Evolutionary conservation across 345 rosid species (phyloP), one percentile per base, ranked within the genome.

Genomic region (Zanthoxylum bungeanum): DNA sequence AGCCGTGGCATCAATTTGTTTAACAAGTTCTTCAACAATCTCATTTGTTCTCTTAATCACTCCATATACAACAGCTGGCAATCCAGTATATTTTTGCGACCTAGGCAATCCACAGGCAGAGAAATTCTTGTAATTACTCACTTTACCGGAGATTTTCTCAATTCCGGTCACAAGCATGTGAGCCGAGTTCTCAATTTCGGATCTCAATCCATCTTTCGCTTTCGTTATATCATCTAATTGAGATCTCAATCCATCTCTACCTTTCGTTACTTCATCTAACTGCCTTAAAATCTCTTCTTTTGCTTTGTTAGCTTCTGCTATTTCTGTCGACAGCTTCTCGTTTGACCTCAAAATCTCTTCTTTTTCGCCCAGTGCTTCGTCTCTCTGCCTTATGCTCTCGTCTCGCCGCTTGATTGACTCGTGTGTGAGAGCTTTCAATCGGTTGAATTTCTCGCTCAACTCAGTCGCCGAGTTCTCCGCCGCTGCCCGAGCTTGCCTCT

Each of bases 31-130:
- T 75, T 96, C 99, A 27, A 89, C 92, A 6, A 96, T 88, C 77
- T 95, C 99, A 75, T 95, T 89, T 4, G 99, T 92, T 78, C 98
- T 86, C 84, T 85, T 92, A 57, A 95, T 92, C 67, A 91, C 94
- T 34, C 99, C 99, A 64, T 89, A 95, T 0, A 97, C 94, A 17
- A 89, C 81, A 10, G 94, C 87, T 12, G 91, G 89, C 76, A 92
- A 75, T 10, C 99, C 99, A 0, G 82, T 72, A 70, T 92, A 95
- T 75, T 89, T 95, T 70, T 85, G 91, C 5, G 96, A 92, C 70
- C 90, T 82, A 3, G 99, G 97, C 72, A 95, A 86, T 59, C 94
- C 99, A 37, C 82, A 82, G 0, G 83, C 88, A 0, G 91, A 37
- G 58, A 92, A 92, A 72, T 87, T 92, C 85, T 92, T 95, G 61